These are phyloP conservation scores for Malus orientalis DNA, from an alignment of 306 rosid species.

Conservation along the genomic window DNA sequence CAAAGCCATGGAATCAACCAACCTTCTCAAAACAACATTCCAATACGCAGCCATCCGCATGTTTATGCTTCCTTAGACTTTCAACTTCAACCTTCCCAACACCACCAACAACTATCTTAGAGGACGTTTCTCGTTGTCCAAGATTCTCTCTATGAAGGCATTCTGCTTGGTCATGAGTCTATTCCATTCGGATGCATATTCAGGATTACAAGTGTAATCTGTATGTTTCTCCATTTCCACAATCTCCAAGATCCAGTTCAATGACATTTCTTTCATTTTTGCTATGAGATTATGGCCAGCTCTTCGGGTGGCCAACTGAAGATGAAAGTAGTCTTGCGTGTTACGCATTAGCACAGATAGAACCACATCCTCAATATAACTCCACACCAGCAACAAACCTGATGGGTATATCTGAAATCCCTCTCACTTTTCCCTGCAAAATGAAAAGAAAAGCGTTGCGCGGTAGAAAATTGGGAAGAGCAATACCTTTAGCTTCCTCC, in stretches of 20 bases:
- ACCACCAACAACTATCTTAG: neutral
- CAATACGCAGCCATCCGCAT: neutral
- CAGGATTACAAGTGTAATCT: neutral
- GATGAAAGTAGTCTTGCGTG: neutral
- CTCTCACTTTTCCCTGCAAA: neutral
- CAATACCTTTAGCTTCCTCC: neutral
- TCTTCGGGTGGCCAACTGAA: neutral
- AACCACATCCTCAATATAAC: neutral
- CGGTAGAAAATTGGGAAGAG: neutral
- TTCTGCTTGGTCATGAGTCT: neutral
- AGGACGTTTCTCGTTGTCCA: neutral
- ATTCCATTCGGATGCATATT: neutral
- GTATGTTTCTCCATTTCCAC: neutral
- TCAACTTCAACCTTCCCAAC: neutral
- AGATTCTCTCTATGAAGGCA: neutral
- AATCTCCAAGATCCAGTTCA: neutral
- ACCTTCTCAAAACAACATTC: neutral
- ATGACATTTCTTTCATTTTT: neutral
- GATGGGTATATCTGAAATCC: neutral
- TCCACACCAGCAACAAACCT: neutral
- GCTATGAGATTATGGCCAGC: neutral
- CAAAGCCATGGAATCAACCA: neutral
- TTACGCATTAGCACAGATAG: neutral
- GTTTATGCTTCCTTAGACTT: neutral
- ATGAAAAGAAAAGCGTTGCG: neutral